These are phyloP conservation scores for Chytriomyces hyalinus DNA, from an alignment of 192 early-diverging fungal species.

Conservation along the genomic window DNA sequence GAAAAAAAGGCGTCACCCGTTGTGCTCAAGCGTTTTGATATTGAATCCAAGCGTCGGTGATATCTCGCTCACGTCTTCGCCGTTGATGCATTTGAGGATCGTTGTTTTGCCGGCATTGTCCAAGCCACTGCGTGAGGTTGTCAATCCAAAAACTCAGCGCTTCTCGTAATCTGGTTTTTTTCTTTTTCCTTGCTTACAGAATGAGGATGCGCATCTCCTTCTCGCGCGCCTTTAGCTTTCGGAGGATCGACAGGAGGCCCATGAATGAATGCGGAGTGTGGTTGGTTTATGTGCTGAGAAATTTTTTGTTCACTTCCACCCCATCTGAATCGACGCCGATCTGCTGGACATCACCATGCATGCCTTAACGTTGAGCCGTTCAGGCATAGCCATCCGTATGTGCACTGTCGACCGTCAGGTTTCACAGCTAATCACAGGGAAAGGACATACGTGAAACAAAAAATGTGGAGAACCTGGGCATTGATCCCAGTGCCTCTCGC, in stretches of 20 bases:
- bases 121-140: conserved; percentile 65
- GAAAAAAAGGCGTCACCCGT: conserved; percentile 53
- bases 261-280: conserved; percentile 50
- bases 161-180: background rate
- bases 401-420: no score
- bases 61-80: conserved; percentile 86
- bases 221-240: conserved; percentile 89
- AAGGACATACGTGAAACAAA: no score
- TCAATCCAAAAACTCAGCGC: background rate
- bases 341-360: no score
- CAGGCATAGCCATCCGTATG: no score
- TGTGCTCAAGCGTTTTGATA: conserved; percentile 91
- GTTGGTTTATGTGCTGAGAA: no score
- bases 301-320: no score
- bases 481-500: no score
- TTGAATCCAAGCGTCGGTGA: conserved; percentile 98
- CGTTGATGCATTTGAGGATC: conserved; percentile 93
- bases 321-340: no score
- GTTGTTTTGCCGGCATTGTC: conserved; percentile 99
- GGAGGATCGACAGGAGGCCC: conserved; percentile 94
- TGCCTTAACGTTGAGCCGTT: no score
- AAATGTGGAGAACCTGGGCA: no score
- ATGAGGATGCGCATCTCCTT: conserved; percentile 94
- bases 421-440: no score
- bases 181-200: conserved; percentile 58